Conservation (phyloP, 148 eudicot species). For the Vaccinium vitisidaea region DNA sequence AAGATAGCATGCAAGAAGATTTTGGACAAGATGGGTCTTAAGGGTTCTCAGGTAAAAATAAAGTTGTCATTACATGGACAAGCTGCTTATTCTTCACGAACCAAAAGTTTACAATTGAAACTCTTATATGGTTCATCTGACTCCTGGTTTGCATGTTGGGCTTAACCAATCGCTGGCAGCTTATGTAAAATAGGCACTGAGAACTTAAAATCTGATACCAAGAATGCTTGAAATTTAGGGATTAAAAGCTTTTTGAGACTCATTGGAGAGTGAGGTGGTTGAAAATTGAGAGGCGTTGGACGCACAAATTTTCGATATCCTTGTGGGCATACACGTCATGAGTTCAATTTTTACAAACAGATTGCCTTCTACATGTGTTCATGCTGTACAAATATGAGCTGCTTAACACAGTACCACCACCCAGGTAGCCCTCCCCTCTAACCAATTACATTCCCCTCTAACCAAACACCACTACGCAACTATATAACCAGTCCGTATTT, state of each 20-base stretch:
- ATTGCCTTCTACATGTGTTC: neutral
- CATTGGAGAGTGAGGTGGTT: neutral
- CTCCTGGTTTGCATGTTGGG: neutral
- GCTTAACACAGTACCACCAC: too few relatives aligned
- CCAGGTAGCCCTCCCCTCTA: too few relatives aligned
- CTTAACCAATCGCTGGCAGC: neutral
- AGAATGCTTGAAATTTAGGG: slow-evolving; percentile 4
- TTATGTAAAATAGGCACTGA: neutral
- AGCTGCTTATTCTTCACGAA: neutral
- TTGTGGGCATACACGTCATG: slow-evolving; percentile 1
- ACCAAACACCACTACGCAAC: too few relatives aligned
- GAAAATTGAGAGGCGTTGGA: slow-evolving; percentile 5
- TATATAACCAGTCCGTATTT: too few relatives aligned
- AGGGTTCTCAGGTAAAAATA: slow-evolving; percentile 71
- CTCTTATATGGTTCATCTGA: neutral
- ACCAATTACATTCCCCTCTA: too few relatives aligned
- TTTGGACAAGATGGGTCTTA: slow-evolving; percentile 78
- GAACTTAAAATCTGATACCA: neutral
- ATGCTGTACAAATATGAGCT: neutral
- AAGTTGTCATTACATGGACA: slow-evolving; percentile 7
- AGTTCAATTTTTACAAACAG: neutral
- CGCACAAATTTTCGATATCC: slow-evolving; percentile 9
- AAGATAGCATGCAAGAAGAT: slow-evolving; percentile 70
- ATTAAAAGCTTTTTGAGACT: slow-evolving; percentile 3
- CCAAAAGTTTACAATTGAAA: neutral